Evolutionary conservation across 495 filamentous ascomycete species (phyloP).

Genomic region (Amorphotheca resinae): DNA sequence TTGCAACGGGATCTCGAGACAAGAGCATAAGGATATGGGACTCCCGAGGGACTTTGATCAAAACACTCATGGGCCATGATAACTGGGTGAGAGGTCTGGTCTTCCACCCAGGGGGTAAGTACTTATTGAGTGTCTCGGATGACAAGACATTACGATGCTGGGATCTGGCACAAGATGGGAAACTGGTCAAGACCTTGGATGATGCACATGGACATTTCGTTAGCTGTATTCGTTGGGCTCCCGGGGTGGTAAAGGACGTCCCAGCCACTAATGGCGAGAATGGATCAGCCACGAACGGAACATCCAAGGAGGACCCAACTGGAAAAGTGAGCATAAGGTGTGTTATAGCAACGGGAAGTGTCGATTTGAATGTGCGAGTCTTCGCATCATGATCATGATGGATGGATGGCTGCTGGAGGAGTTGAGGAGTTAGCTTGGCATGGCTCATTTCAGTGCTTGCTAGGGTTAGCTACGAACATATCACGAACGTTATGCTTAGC

Average conservation of each 20-base stretch:
- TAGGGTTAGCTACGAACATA: slow-evolving; percentile 14
- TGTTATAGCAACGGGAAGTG: slow-evolving; percentile 50
- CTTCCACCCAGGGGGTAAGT: slow-evolving; percentile 93
- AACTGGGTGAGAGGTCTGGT: slow-evolving; percentile 87
- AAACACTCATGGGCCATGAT: slow-evolving; percentile 82
- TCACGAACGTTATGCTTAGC: slow-evolving; percentile 17
- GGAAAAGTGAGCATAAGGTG: slow-evolving; percentile 33
- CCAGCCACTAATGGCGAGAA: slow-evolving; percentile 31
- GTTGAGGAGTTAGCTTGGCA: slow-evolving; percentile 18
- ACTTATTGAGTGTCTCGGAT: slow-evolving; percentile 71
- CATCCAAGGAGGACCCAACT: slow-evolving; percentile 31
- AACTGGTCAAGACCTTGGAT: slow-evolving; percentile 69
- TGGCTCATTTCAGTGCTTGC: slow-evolving; percentile 1
- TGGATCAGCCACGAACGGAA: slow-evolving; percentile 40
- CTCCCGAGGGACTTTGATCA: slow-evolving; percentile 70
- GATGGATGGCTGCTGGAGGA: slow-evolving; percentile 3
- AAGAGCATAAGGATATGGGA: slow-evolving; percentile 92
- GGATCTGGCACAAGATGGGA: slow-evolving; percentile 85
- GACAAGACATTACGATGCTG: slow-evolving; percentile 92
- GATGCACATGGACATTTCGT: slow-evolving; percentile 83
- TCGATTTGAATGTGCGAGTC: slow-evolving; percentile 47
- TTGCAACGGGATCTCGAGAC: slow-evolving; percentile 83
- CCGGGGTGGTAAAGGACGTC: slow-evolving; percentile 50
- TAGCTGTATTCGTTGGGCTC: slow-evolving; percentile 85
- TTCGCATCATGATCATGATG: slow-evolving; percentile 32